Base-by-base conservation (phyloP, 2,329 filamentous ascomycete genomes). In the Aspergillus texensis region DNA sequence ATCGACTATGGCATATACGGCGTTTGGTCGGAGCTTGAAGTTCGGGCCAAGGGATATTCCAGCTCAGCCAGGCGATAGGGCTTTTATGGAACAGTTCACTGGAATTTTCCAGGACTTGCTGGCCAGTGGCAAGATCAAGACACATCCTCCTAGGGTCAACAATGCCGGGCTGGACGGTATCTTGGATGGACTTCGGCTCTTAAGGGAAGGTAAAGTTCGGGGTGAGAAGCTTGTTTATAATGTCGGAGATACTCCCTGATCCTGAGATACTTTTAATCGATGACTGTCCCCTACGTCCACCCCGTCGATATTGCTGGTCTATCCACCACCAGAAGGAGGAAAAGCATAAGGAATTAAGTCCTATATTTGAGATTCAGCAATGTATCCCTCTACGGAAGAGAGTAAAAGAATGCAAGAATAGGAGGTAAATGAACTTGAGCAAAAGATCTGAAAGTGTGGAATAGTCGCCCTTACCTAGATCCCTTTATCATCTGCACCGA, bases 211-310 rank as follows among this genome's bases (percentile, higher is more conserved):
- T 12, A 82, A 80, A 68, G 78, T 84, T 16, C 82, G 78, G 64
- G 82, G 80, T 9, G 71, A 75, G 66, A 84, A 85, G 73, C 63
- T 85, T 64, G 81, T 84, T 10, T 84, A 83, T 70, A 73, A 71
- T 39, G 68, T 82, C 50, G 62, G 41, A 3, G 67, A 71, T 26
- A 70, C 64, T 54, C 55, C 50, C 50, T 65, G 30, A 30, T 32
- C 2, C 0, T 14, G 34, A 2, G 14, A 16, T 36, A 36, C 0
- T 14, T 36, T 6, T 5, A 5, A 36, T 12, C 12, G 34, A 14
- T 5, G 34, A 2, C 4, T 36, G 12, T 12, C 4, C 34, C 12
- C 34, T 36, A 36, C 5, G 11, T 12, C 5, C 11, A 34, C 4
- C 32, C 32, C 12, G 32, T 11, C 32, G 11, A 34, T 30, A 14